These are phyloP conservation scores for Meredithiella fracta DNA, from an alignment of 2,329 filamentous ascomycete genomes.

Conservation along the genomic window DNA sequence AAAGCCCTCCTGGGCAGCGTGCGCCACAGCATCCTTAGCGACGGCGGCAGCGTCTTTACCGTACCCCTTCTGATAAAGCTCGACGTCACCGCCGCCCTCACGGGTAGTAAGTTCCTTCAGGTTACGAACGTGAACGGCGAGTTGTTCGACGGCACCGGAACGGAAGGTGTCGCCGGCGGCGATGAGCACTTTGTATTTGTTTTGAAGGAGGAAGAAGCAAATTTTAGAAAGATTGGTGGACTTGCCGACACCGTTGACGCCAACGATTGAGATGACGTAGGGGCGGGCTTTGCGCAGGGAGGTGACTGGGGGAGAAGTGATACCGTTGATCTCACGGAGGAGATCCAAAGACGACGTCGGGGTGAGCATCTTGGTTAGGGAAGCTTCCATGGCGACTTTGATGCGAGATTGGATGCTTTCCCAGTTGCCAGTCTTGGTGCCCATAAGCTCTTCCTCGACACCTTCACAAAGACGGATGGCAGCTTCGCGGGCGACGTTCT, in stretches of 20 bases:
- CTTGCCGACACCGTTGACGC: conserved; percentile 96
- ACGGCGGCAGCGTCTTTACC: conserved; percentile 94
- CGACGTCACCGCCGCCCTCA: conserved; percentile 61
- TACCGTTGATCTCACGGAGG: conserved; percentile 75
- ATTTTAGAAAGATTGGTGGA: conserved; percentile 97
- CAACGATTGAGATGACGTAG: conserved; percentile 95
- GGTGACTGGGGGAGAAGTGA: conserved; percentile 49
- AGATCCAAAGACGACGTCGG: conserved; percentile 90
- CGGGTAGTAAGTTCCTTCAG: conserved; percentile 73
- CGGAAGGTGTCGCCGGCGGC: conserved; percentile 94
- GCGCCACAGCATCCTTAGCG: conserved; percentile 79
- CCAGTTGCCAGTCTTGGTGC: conserved; percentile 82
- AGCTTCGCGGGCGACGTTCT: conserved; percentile 92
- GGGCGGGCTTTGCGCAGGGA: conserved; percentile 53
- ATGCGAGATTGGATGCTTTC: conserved; percentile 52
- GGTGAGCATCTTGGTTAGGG: conserved; percentile 85
- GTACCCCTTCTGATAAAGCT: conserved; percentile 93
- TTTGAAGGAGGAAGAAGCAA: conserved; percentile 92
- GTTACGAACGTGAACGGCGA: conserved; percentile 88
- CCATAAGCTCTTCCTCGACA: conserved; percentile 76
- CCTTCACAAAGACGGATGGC: conserved; percentile 80
- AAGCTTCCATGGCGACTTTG: conserved; percentile 75
- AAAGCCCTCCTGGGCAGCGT: conserved; percentile 57
- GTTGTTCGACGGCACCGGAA: conserved; percentile 89
- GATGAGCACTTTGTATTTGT: conserved; percentile 88